Base-by-base conservation (phyloP, 2,329 filamentous ascomycete species). In the Plenodomus biglobosus region DNA sequence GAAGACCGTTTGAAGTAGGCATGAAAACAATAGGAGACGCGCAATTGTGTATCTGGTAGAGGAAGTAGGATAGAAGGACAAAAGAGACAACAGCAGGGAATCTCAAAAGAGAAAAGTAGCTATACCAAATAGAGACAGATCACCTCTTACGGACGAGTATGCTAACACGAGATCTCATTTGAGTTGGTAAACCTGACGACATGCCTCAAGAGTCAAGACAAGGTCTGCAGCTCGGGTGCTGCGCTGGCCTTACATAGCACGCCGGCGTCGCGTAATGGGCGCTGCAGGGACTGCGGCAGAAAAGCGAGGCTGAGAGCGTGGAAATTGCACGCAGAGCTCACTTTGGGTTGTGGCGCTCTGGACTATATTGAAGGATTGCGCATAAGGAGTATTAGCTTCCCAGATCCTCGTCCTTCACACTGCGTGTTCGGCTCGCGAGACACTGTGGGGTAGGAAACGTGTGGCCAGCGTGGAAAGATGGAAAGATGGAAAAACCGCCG, bases 191-290 rank as follows among this genome's bases (percentile, higher is more conserved):
- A 40, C 42, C 40, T 48, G 48, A 48, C 42, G 45, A 30, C 38
- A 42, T 35, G 47, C 21, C 36, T 30, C 19, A 24, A 38, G 44
- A 45, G 32, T 30, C 19, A 24, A 38, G 44, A 45, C 51, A 50
- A 38, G 53, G 44, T 38, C 44, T 43, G 43, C 27, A 24, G 32
- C 41, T 49, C 40, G 56, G 48, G 54, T 46, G 50, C 30, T 58
- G 52, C 50, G 56, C 40, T 58, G 52, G 41, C 52, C 52, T 57
- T 55, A 48, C 44, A 52, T 59, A 46, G 22, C 10, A 35, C 16
- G 24, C 15, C 39, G 16, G 21, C 8, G 39, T 51, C 40, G 49
- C 43, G 56, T 53, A 51, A 57, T 51, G 54, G n/a, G 36, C 47
- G n/a, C 41, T 53, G 54, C 56, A 58, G 50, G 54, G 46, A 46